Evolutionary conservation across 2,329 filamentous ascomycete genomes (phyloP).

Genomic region (Talaromyces sp.): DNA sequence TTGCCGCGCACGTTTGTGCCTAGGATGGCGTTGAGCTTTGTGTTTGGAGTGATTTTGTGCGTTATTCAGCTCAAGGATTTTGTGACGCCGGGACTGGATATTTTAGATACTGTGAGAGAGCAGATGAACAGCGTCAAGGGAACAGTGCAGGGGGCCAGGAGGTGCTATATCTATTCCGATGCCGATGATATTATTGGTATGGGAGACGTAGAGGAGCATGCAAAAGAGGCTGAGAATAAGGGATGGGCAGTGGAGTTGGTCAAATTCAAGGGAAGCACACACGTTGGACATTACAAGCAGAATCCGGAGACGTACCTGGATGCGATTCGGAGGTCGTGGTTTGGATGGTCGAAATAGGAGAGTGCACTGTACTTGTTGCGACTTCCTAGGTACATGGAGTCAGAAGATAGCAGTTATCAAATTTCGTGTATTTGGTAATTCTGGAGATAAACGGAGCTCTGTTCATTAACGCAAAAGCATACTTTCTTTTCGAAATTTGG

Average conservation of each 20-base stretch:
- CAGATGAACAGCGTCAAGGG: neutral
- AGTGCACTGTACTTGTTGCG: neutral
- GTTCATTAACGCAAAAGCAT: neutral
- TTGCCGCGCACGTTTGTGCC: neutral
- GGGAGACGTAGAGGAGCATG: constrained; percentile 13
- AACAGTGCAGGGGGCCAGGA: neutral
- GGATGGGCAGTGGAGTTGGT: constrained; percentile 2
- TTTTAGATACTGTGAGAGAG: neutral
- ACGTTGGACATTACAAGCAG: constrained; percentile 9
- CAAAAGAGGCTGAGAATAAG: constrained; percentile 3
- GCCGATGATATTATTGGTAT: constrained; percentile 2
- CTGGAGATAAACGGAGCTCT: neutral
- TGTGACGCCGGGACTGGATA: constrained; percentile 1
- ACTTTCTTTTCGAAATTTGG: no score
- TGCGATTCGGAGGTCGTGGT: constrained; percentile 2
- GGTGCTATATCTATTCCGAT: constrained; percentile 12
- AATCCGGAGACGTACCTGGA: neutral
- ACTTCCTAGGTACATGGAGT: neutral
- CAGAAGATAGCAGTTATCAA: neutral
- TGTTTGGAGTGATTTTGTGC: neutral
- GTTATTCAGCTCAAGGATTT: neutral
- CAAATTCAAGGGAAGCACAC: constrained; percentile 3
- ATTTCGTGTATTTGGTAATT: neutral
- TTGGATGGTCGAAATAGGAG: neutral
- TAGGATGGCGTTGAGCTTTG: constrained; percentile 5